Conservation (phyloP, 2,329 filamentous ascomycete genomes). For the Trichocomaceae sp. region DNA sequence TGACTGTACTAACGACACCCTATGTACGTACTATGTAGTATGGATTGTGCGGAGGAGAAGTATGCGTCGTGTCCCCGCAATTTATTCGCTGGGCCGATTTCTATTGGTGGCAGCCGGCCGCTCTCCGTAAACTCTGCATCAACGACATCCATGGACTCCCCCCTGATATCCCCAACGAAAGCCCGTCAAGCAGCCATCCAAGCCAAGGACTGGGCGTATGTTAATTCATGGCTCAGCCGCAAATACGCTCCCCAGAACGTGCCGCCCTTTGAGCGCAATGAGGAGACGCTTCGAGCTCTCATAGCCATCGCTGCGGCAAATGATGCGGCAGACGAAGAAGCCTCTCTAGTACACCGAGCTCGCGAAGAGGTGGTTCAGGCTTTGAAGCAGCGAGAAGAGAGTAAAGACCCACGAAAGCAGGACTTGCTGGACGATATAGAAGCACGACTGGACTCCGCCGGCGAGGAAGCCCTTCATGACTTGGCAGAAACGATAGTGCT, state of each 20-base stretch:
- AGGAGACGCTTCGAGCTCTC: slow-evolving; percentile 70
- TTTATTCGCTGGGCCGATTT: background rate
- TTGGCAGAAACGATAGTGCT: slow-evolving; percentile 49
- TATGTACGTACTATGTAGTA: background rate
- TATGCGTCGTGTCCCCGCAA: slow-evolving; percentile 5
- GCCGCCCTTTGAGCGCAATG: slow-evolving; percentile 77
- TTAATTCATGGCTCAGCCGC: slow-evolving; percentile 73
- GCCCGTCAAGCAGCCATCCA: slow-evolving; percentile 70
- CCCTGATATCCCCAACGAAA: slow-evolving; percentile 56
- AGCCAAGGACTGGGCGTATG: slow-evolving; percentile 84
- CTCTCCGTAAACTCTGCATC: background rate
- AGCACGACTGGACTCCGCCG: slow-evolving; percentile 48
- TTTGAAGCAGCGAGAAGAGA: slow-evolving; percentile 26
- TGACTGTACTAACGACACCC: no score
- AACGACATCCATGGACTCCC: slow-evolving; percentile 24
- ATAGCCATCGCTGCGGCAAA: slow-evolving; percentile 68
- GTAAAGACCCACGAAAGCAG: slow-evolving; percentile 26
- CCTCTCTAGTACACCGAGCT: slow-evolving; percentile 29
- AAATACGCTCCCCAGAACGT: slow-evolving; percentile 59
- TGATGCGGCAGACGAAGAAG: slow-evolving; percentile 55
- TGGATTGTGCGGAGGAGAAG: slow-evolving; percentile 17
- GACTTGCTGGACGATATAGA: slow-evolving; percentile 51
- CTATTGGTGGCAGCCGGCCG: background rate
- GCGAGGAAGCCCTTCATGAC: slow-evolving; percentile 50
- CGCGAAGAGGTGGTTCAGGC: slow-evolving; percentile 30